A percentile compares a stretch with the other conserved stretches of the same genome.
These are phyloP conservation scores for Pyrenophora graminea DNA, from an alignment of 2,329 filamentous ascomycete genomes.

Conservation along the genomic window DNA sequence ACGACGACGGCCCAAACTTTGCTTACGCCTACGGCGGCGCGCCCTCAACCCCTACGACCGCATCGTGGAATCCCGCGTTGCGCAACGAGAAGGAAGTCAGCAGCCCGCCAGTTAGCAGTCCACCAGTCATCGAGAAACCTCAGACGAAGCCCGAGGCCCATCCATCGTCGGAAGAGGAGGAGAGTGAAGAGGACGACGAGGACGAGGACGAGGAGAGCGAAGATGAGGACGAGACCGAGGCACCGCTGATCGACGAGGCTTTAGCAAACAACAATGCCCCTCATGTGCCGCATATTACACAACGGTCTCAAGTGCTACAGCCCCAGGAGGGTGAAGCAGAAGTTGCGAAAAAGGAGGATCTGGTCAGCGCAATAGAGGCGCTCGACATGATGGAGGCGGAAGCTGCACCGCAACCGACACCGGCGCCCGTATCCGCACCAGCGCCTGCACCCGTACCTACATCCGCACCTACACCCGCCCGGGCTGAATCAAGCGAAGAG, in stretches of 20 bases:
- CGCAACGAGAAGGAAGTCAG: constrained; percentile 47
- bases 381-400: constrained; percentile 17
- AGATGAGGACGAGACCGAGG: constrained; percentile 12
- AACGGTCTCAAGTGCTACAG: constrained; percentile 9
- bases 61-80: constrained; percentile 62
- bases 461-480: too few relatives aligned
- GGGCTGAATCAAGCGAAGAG: constrained; percentile 17
- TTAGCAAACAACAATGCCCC: constrained; percentile 37
- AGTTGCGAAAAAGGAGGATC: constrained; percentile 16
- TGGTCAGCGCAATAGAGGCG: constrained; percentile 22
- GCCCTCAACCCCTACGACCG: constrained; percentile 20
- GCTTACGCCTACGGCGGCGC: constrained; percentile 45
- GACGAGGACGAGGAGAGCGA: constrained; percentile 20
- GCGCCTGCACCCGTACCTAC: too few relatives aligned
- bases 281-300: constrained; percentile 35
- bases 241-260: constrained; percentile 5
- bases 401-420: neutral
- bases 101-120: neutral
- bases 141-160: constrained; percentile 20
- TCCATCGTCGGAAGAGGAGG: constrained; percentile 22
- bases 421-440: too few relatives aligned
- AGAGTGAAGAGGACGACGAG: constrained; percentile 15
- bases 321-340: constrained; percentile 9
- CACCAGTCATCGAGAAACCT: constrained; percentile 14
- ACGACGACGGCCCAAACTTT: constrained; percentile 47